Evolutionary conservation across 2,329 filamentous ascomycete genomes (phyloP), one percentile per base, ranked within the genome.

Genomic region (Cladophialophora yegresii): DNA sequence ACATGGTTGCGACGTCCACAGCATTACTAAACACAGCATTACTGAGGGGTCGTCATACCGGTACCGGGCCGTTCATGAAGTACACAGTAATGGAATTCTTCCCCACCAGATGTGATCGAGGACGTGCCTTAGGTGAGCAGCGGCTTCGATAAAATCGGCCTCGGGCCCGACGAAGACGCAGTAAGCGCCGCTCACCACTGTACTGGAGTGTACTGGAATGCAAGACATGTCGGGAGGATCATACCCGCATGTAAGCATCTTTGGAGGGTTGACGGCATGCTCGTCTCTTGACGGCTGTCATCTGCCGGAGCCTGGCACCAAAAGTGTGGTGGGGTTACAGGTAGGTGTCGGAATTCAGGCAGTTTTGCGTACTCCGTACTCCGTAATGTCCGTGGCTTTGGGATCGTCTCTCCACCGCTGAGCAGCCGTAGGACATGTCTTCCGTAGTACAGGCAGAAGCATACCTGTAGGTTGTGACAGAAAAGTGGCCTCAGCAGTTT

Each of bases 341-440:
- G 26, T 28, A 45, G 50, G 23, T 16, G 49, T 23, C 47, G 49
- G 58, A 20, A 16, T 32, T 61, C 50, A 45, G 49, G 49, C 58
- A 61, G 60, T 60, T 43, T 49, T 61, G 64, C 3, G 26, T 3
- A 28, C 3, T 28, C 26, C 26, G 26, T 28, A 28, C 26, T 28
- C 26, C 61, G 47, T 63, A 57, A 62, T 63, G 49, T 63, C 64
- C 63, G 63, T 36, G 49, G 55, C 26, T 61, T 36, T 60, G 23
- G 43, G 40, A 49, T 32, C 7, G 13, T 28, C 30, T 30, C 36
- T 23, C 30, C 13, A 23, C 55, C 55, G 55, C 55, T 23, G 26
- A 22, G 22, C 30, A 8, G 26, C 40, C 55, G 22, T 23, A 49
- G 23, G 22, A 50, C 13, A 7, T 6, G 47, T 20, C 47, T 23